Conservation (phyloP, 192 early-diverging fungal species). For the Thamnidium elegans region DNA sequence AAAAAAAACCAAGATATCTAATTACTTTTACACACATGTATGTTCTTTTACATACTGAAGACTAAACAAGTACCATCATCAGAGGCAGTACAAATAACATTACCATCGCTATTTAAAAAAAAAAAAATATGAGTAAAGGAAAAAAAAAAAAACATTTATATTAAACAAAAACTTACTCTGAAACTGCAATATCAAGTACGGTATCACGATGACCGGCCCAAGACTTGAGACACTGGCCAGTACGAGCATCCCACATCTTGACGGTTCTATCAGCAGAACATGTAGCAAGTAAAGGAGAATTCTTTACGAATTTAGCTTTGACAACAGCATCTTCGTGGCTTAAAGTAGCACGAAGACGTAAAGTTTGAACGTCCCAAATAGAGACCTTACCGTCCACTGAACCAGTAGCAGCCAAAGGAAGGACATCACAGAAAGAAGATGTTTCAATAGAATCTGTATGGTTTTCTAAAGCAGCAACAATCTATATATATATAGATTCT, state of each 20-base stretch:
- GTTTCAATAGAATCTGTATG: conserved; percentile 85
- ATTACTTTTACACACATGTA: not conserved
- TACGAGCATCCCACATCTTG: conserved; percentile 88
- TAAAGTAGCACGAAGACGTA: conserved; percentile 78
- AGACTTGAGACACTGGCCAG: conserved; percentile 69
- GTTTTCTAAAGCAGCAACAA: conserved; percentile 79
- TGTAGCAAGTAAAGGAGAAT: conserved; percentile 68
- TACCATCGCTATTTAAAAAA: conserved; percentile 50
- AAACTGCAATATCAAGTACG: conserved; percentile 79
- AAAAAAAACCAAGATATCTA: not conserved
- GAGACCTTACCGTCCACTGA: conserved; percentile 86
- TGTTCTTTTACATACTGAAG: conserved; percentile 42
- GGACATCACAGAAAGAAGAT: conserved; percentile 73
- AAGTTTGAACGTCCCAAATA: conserved; percentile 88
- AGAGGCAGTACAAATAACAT: conserved; percentile 70
- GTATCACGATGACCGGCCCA: conserved; percentile 86
- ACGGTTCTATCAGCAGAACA: conserved; percentile 81
- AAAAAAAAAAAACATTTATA: too few species aligned
- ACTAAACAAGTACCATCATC: conserved; percentile 83
- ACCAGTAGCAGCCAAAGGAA: conserved; percentile 78
- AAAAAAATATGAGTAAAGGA: not conserved
- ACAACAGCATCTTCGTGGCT: conserved; percentile 87
- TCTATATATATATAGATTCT: conserved; percentile 33
- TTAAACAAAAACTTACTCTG: conserved; percentile 35
- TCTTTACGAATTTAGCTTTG: conserved; percentile 67